Evolutionary conservation across 2,329 filamentous ascomycete species (phyloP), one percentile per base, ranked within the genome.

Genomic region (Colletotrichum lentis): DNA sequence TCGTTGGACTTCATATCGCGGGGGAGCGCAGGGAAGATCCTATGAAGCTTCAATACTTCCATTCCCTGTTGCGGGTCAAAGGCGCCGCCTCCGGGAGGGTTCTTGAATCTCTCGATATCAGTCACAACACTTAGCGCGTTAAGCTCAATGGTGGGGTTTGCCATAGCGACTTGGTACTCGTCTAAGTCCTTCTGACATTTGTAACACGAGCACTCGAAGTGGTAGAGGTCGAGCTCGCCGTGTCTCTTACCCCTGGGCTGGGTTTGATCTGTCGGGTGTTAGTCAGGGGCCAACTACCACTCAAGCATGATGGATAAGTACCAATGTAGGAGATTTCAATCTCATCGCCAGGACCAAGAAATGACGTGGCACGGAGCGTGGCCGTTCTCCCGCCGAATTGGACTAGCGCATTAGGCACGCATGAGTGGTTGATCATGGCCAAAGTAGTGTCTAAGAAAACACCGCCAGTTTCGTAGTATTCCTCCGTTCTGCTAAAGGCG

Each of bases 381-480:
- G 86, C 83, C 4, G 76, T 80, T 6, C 86, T 80, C 4, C 84
- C 84, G 46, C 82, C 72, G 60, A 89, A 89, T 50, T 84, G 81
- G 18, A 90, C 84, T 55, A 83, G 79, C 1, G 87, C 86, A 70
- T 88, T 90, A 3, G 88, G 88, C 2, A 83, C 74, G 70, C 88
- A 90, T 0, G 86, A 87, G 73, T 90, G 88, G 70, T 90, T 90
- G 24, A 82, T 81, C 83, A 89, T 87, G 66, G 86, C 84, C 49
- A 88, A 77, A 3, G 76, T 81, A 0, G 85, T 80, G 70, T 88
- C 84, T 44, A 90, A 77, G 69, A 86, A 89, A 37, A 88, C 78
- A 27, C 86, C 87, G 1, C 81, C 84, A 8, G 84, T 75, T 39
- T 69, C 64, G 44, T 49, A 50, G 71, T 89, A 86, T 2, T 77